Conservation (phyloP, 495 filamentous ascomycete species). For the Penicillium cinerascens region DNA sequence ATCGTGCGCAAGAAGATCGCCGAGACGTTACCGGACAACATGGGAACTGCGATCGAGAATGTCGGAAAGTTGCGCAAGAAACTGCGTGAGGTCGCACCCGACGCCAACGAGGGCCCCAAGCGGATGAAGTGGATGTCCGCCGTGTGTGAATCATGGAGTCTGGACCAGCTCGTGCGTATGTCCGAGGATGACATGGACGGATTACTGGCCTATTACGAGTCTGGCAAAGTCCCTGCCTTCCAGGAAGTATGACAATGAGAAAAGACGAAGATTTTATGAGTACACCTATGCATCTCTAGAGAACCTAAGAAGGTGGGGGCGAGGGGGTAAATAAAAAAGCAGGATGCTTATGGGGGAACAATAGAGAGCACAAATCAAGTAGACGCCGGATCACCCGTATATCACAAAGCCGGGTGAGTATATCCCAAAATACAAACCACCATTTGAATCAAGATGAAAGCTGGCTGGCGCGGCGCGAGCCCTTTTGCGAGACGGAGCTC, state of each 20-base stretch:
- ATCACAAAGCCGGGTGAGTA: slow-evolving; percentile 25
- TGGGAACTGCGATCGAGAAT: slow-evolving; percentile 77
- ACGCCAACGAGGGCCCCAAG: slow-evolving; percentile 70
- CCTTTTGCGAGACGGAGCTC: slow-evolving; percentile 38
- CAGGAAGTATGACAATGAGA: slow-evolving; percentile 31
- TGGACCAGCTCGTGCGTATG: slow-evolving; percentile 84
- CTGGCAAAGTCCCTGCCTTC: slow-evolving; percentile 41
- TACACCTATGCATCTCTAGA: slow-evolving; percentile 32
- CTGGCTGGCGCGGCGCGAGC: slow-evolving; percentile 29
- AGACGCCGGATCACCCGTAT: slow-evolving; percentile 22
- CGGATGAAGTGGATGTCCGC: slow-evolving; percentile 95
- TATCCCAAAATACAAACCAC: slow-evolving; percentile 31
- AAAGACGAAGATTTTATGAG: slow-evolving; percentile 20
- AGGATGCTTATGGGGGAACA: not conserved
- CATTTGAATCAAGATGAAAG: slow-evolving; percentile 11
- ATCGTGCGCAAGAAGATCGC: slow-evolving; percentile 84
- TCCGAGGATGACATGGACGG: slow-evolving; percentile 78
- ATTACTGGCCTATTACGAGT: slow-evolving; percentile 65
- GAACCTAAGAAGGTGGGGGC: too few relatives aligned
- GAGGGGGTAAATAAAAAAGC: not conserved
- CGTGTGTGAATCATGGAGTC: slow-evolving; percentile 81
- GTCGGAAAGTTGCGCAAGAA: slow-evolving; percentile 77
- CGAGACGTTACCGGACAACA: slow-evolving; percentile 64
- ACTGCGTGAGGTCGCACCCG: slow-evolving; percentile 72
- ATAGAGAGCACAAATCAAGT: slow-evolving; percentile 3